Percentiles rank a stretch among this genome's conserved stretches.
phyloP scores from a whole-genome alignment of 2,329 filamentous ascomycete genomes.

The Colletotrichum tabaci region DNA sequence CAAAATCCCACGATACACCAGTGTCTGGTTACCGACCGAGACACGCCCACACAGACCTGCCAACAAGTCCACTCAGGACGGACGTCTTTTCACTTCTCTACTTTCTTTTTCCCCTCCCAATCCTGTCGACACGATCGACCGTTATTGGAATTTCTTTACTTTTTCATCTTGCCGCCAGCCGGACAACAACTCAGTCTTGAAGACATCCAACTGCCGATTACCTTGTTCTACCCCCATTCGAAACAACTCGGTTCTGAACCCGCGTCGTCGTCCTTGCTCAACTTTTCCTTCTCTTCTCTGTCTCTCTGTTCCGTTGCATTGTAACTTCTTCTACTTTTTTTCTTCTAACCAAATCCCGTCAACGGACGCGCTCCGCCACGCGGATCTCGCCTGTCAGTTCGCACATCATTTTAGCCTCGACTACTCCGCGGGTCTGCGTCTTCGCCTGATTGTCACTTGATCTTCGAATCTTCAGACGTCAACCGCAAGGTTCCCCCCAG shows the following conservation, averaged over 20 bases:
- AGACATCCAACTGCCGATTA: constrained; percentile 25
- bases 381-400: constrained; percentile 38
- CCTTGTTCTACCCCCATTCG: background rate
- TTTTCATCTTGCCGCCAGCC: constrained; percentile 21
- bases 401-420: constrained; percentile 38
- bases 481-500: constrained; percentile 35
- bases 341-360: constrained; percentile 12
- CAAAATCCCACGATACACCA: background rate
- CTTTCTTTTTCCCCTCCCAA: constrained; percentile 27
- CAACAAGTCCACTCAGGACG: constrained; percentile 1
- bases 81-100: constrained; percentile 34
- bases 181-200: constrained; percentile 24
- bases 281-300: background rate
- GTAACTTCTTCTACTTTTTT: background rate
- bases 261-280: background rate
- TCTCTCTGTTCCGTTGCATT: constrained; percentile 10
- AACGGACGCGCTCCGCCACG: constrained; percentile 34
- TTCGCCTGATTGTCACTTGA: constrained; percentile 46
- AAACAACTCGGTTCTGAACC: background rate
- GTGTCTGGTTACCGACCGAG: background rate
- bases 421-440: constrained; percentile 26
- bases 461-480: constrained; percentile 44
- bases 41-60: constrained; percentile 12
- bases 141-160: constrained; percentile 11
- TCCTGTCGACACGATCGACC: constrained; percentile 17